phyloP scores from a whole-genome alignment of 352 stramenopile genomes.

The Phytopythium boreale region DNA sequence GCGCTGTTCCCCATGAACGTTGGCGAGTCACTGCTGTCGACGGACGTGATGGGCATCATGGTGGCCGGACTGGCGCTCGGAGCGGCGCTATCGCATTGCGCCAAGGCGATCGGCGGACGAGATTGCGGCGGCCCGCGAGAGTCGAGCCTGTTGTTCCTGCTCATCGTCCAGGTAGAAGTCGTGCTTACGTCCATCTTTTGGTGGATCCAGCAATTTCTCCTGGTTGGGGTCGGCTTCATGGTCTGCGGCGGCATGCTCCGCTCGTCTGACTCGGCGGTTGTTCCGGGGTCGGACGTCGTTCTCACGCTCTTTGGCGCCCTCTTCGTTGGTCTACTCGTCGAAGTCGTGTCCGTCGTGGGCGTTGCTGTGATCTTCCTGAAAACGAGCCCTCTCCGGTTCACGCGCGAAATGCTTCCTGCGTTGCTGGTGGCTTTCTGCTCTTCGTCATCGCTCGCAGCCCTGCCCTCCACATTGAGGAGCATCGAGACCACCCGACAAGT shows the following conservation, averaged over 20 bases:
- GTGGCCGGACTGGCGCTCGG: conserved; percentile 29
- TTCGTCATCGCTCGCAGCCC: conserved; percentile 43
- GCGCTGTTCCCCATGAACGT: conserved; percentile 31
- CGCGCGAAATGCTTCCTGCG: conserved; percentile 41
- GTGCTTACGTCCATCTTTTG: conserved; percentile 36
- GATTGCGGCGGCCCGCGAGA: conserved; percentile 13
- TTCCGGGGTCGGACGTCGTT: conserved; percentile 16
- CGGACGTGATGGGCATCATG: conserved; percentile 36
- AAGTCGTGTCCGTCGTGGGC: conserved; percentile 34
- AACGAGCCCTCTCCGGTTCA: conserved; percentile 34
- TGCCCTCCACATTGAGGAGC: conserved; percentile 50
- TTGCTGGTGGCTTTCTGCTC: conserved; percentile 49
- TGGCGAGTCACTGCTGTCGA: conserved; percentile 19
- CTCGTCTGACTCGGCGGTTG: conserved; percentile 7
- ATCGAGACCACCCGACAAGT: conserved; percentile 47
- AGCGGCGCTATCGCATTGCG: conserved; percentile 22
- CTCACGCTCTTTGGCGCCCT: conserved; percentile 46
- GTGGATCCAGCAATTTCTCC: conserved; percentile 34
- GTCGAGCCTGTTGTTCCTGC: conserved; percentile 42
- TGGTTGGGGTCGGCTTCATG: conserved; percentile 41
- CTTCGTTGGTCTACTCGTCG: conserved; percentile 39
- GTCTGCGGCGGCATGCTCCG: conserved; percentile 39
- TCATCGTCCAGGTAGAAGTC: conserved; percentile 41
- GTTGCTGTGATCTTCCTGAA: conserved; percentile 32
- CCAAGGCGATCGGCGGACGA: not conserved